These are phyloP conservation scores for Mariannaea sp. DNA, from an alignment of 2,329 filamentous ascomycete species.

Conservation along the genomic window DNA sequence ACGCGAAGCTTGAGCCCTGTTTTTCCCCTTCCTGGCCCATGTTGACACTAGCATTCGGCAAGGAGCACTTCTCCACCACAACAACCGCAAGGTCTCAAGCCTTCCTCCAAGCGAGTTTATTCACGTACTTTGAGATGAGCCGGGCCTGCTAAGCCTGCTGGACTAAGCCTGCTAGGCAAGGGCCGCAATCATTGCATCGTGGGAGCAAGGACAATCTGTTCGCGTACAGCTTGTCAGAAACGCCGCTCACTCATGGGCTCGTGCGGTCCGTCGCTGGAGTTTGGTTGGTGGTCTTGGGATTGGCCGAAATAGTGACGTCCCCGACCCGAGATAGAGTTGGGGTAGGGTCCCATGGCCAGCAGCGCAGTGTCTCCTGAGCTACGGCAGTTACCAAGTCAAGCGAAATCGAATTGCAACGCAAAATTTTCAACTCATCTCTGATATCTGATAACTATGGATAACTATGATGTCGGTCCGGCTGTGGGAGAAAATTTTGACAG, in stretches of 20 bases:
- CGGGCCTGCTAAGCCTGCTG: constrained; percentile 19
- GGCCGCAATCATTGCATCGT: constrained; percentile 11
- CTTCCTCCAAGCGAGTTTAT: constrained; percentile 4
- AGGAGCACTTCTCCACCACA: constrained; percentile 25
- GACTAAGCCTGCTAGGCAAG: constrained; percentile 27
- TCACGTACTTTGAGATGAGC: constrained; percentile 23
- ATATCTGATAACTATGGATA: too few species aligned
- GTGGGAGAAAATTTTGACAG: background rate
- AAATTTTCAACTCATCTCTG: too few species aligned
- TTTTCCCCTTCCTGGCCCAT: constrained; percentile 16
- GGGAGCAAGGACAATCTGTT: constrained; percentile 6
- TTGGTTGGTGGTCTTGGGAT: constrained; percentile 20
- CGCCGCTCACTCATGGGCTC: constrained; percentile 7
- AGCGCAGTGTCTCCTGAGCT: background rate
- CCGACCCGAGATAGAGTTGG: too few species aligned
- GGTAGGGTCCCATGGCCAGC: background rate
- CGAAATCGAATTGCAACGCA: background rate
- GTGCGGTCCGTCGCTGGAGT: constrained; percentile 1
- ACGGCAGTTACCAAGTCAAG: background rate
- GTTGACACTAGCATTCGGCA: constrained; percentile 25
- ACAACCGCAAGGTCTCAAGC: constrained; percentile 26
- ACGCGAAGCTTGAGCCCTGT: background rate
- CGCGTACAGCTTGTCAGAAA: background rate
- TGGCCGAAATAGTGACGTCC: constrained; percentile 13
- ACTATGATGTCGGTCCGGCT: too few species aligned